phyloP scores from a whole-genome alignment of 768 basidiomycete species.

The Strobilomyces echinocephalus region DNA sequence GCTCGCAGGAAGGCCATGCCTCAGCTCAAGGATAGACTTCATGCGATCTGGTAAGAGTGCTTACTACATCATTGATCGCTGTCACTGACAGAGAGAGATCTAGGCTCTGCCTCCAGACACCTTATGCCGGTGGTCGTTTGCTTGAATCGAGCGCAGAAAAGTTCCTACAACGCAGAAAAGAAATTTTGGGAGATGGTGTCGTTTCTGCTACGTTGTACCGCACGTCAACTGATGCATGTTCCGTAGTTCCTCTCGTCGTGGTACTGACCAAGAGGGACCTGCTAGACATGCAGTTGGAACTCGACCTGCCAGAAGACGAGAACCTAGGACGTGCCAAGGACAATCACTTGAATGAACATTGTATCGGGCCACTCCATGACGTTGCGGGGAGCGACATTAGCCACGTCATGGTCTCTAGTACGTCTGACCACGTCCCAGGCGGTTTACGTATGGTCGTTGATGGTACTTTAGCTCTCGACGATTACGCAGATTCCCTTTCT shows the following conservation, averaged over 20 bases:
- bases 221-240: background rate
- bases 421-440: background rate
- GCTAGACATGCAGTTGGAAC: background rate
- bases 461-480: background rate
- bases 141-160: slow-evolving; percentile 11
- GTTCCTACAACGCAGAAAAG: slow-evolving; percentile 1
- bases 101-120: slow-evolving; percentile 16
- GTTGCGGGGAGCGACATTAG: background rate
- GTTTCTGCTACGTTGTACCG: background rate
- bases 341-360: background rate
- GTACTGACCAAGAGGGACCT: slow-evolving; percentile 17
- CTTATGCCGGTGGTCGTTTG: slow-evolving; percentile 12
- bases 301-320: background rate
- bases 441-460: background rate
- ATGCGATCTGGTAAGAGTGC: slow-evolving; percentile 11
- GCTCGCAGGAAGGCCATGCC: slow-evolving; percentile 1
- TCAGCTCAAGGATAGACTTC: slow-evolving; percentile 4
- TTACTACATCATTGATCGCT: background rate
- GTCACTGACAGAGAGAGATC: background rate
- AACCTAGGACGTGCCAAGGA: background rate
- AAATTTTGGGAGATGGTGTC: slow-evolving; percentile 7
- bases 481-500: slow-evolving; percentile 3
- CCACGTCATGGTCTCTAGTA: slow-evolving; percentile 9
- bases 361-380: background rate
- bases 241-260: slow-evolving; percentile 10